Evolutionary conservation across 148 eudicot species (phyloP).

Genomic region (Vaccinium macrocarpon): DNA sequence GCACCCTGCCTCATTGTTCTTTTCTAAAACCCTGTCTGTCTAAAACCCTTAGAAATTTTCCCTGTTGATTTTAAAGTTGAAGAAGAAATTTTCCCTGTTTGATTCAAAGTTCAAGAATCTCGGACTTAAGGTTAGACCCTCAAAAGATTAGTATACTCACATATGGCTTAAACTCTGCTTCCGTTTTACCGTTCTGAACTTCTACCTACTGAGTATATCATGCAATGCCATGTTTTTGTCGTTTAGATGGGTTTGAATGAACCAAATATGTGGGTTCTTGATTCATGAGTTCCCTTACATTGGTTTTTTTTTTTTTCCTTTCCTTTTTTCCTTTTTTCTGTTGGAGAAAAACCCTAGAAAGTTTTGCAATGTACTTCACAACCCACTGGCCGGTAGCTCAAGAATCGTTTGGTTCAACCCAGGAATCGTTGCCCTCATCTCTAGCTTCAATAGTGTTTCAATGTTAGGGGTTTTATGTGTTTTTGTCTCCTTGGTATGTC

Average conservation of each 20-base stretch:
- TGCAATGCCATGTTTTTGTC: neutral
- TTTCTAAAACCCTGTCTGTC: too few relatives aligned
- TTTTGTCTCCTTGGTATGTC: neutral
- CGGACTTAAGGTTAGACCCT: conserved; percentile 11
- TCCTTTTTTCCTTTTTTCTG: neutral
- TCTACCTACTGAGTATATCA: neutral
- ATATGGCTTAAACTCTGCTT: neutral
- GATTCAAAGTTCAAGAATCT: neutral
- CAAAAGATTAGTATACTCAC: neutral
- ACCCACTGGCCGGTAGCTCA: neutral
- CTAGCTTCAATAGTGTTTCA: neutral
- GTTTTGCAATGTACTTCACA: neutral
- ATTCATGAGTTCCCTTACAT: neutral
- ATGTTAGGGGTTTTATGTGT: neutral
- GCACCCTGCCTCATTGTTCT: too few relatives aligned
- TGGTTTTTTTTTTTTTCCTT: neutral
- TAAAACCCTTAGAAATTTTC: neutral
- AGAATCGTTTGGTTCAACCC: conserved; percentile 4
- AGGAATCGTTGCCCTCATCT: neutral
- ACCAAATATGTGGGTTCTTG: neutral
- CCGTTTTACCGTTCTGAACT: neutral
- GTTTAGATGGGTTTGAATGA: conserved; percentile 11
- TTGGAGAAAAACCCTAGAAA: neutral
- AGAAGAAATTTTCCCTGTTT: neutral
- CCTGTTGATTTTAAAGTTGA: neutral